Conservation (phyloP, 331 rosid genomes). For the Rhamnella rubrinervis region DNA sequence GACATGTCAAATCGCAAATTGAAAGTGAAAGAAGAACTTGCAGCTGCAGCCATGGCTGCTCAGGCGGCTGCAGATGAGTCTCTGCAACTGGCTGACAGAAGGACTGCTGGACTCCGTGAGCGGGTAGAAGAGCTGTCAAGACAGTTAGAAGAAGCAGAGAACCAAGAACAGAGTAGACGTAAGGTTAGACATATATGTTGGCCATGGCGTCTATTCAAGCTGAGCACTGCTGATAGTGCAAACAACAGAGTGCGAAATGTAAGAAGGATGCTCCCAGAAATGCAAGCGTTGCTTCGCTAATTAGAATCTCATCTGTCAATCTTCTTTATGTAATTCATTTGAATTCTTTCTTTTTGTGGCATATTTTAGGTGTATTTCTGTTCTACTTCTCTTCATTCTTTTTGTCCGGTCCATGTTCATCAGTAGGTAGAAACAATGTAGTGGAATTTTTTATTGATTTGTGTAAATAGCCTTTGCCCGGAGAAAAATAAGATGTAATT, state of each 20-base stretch:
- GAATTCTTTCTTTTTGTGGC: background rate
- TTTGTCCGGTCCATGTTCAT: too few species aligned
- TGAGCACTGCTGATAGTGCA: conserved; percentile 27
- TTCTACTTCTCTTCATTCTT: background rate
- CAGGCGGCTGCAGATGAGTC: conserved; percentile 84
- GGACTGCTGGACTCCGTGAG: conserved; percentile 55
- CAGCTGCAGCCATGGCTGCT: conserved; percentile 66
- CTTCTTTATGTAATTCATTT: background rate
- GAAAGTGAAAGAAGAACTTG: conserved; percentile 73
- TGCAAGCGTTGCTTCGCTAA: conserved; percentile 62
- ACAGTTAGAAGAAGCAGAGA: conserved; percentile 67
- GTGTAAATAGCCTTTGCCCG: too few species aligned
- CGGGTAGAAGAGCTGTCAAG: conserved; percentile 54
- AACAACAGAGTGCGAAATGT: conserved; percentile 34
- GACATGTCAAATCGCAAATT: conserved; percentile 62
- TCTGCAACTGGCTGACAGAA: conserved; percentile 60
- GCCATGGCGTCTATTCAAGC: conserved; percentile 69
- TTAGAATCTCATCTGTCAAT: background rate
- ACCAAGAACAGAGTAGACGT: conserved; percentile 40
- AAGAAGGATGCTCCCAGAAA: conserved; percentile 66
- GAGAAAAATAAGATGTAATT: too few species aligned
- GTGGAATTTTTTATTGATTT: too few species aligned
- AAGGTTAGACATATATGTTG: conserved; percentile 60
- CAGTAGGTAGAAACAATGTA: too few species aligned
- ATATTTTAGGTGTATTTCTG: background rate